phyloP scores from a whole-genome alignment of 176 grass and related monocot species.

The Hsuehochloa calcarea region DNA sequence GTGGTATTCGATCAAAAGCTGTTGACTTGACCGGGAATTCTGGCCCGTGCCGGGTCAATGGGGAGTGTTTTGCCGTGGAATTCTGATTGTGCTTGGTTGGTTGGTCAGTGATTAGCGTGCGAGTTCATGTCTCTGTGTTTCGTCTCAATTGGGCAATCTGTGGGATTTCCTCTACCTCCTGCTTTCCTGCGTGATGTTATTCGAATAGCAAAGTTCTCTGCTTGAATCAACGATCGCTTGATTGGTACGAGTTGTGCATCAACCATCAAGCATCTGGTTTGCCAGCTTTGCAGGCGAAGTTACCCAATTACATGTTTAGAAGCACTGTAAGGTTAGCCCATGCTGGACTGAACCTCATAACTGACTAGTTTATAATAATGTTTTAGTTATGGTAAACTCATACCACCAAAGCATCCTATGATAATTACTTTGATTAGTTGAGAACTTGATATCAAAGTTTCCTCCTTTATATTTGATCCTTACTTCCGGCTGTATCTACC shows the following conservation, averaged over 20 bases:
- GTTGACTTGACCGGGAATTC: constrained; percentile 6
- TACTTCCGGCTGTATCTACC: not conserved
- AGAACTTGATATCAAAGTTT: not conserved
- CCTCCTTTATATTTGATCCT: not conserved
- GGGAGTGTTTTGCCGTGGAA: not conserved
- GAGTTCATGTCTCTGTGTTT: not conserved
- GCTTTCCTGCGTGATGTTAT: not conserved
- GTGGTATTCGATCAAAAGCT: not conserved
- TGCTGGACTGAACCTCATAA: constrained; percentile 16
- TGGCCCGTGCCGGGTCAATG: not conserved
- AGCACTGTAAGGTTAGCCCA: not conserved
- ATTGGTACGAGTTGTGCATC: not conserved
- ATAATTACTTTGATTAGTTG: not conserved
- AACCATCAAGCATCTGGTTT: not conserved
- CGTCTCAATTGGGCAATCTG: not conserved
- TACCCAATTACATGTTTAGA: not conserved
- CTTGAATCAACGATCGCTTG: not conserved
- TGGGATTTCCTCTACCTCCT: not conserved
- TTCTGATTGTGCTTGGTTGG: not conserved
- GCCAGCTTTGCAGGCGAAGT: not conserved
- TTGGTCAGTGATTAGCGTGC: not conserved
- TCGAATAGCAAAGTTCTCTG: not conserved
- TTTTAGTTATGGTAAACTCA: not conserved
- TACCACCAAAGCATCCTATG: constrained; percentile 9
- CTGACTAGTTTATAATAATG: not conserved